Evolutionary conservation across 2,329 filamentous ascomycete species (phyloP).

Genomic region (Sclerotiophoma versabilis): DNA sequence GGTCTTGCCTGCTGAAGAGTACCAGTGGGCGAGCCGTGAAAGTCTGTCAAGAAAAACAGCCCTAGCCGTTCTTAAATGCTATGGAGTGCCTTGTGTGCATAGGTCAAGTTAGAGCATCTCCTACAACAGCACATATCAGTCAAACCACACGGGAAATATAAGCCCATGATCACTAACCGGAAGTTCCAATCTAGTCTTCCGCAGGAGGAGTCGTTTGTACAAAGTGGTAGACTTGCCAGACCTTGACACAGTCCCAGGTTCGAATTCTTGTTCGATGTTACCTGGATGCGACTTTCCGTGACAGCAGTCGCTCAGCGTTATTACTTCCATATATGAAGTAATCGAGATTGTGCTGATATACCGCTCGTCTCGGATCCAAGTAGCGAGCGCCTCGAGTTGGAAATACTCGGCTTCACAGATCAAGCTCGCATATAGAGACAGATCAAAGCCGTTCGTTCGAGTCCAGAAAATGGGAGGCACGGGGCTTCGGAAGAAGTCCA

Average conservation of each 20-base stretch:
- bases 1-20: too few species aligned
- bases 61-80: too few species aligned
- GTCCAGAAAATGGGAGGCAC: conserved; percentile 13
- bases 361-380: conserved; percentile 6
- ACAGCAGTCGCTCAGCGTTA: conserved; percentile 6
- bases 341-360: conserved; percentile 8
- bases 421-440: conserved; percentile 11
- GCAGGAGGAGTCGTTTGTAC: conserved; percentile 8
- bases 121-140: background rate
- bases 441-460: conserved; percentile 10
- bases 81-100: too few species aligned
- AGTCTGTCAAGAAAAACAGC: too few species aligned
- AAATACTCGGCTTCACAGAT: conserved; percentile 9
- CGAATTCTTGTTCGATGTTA: conserved; percentile 8
- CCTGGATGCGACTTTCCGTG: conserved; percentile 6
- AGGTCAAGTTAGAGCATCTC: background rate
- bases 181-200: background rate
- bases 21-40: too few species aligned
- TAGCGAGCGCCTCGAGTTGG: conserved; percentile 10
- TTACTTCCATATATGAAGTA: conserved; percentile 9
- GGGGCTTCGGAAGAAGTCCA: conserved; percentile 11
- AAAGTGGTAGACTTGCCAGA: conserved; percentile 6
- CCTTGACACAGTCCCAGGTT: conserved; percentile 10
- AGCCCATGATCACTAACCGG: background rate
- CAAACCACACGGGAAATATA: background rate